Percentiles rank a stretch among this genome's conserved stretches.
Evolutionary conservation across 169 alveolate genomes (phyloP).

Genomic region (Cyclospora cayetanensis): DNA sequence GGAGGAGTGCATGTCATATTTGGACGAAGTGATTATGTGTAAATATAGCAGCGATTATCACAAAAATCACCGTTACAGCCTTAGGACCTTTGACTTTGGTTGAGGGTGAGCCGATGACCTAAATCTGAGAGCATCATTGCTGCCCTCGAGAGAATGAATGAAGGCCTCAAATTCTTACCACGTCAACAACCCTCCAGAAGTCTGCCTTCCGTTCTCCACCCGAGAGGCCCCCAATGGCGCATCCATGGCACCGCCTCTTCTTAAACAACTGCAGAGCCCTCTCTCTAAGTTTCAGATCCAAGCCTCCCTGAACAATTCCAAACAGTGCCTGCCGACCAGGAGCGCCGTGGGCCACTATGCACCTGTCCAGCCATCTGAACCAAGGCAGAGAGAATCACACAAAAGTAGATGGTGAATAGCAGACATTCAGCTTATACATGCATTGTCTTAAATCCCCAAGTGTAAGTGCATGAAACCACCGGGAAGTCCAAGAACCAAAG

Average conservation of each 20-base stretch:
- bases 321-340: conserved; percentile 94
- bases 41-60: neutral
- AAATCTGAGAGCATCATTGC: neutral
- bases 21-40: too few species aligned
- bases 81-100: neutral
- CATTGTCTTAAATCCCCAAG: neutral
- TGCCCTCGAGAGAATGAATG: neutral
- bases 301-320: conserved; percentile 98
- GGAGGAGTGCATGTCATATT: too few species aligned
- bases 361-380: conserved; percentile 90
- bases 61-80: neutral
- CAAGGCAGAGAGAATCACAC: neutral
- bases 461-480: neutral
- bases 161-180: conserved; percentile 70
- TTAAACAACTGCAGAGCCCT: conserved; percentile 78
- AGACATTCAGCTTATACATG: neutral
- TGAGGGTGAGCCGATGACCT: neutral
- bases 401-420: neutral
- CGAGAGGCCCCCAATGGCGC: conserved; percentile 99
- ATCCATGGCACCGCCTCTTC: conserved; percentile 87
- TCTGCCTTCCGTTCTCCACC: conserved; percentile 98
- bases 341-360: conserved; percentile 94
- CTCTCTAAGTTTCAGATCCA: conserved; percentile 89
- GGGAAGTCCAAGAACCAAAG: neutral
- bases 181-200: conserved; percentile 93